These are phyloP conservation scores for Spathaspora boniae DNA, from an alignment of 805 yeast species.

Conservation along the genomic window DNA sequence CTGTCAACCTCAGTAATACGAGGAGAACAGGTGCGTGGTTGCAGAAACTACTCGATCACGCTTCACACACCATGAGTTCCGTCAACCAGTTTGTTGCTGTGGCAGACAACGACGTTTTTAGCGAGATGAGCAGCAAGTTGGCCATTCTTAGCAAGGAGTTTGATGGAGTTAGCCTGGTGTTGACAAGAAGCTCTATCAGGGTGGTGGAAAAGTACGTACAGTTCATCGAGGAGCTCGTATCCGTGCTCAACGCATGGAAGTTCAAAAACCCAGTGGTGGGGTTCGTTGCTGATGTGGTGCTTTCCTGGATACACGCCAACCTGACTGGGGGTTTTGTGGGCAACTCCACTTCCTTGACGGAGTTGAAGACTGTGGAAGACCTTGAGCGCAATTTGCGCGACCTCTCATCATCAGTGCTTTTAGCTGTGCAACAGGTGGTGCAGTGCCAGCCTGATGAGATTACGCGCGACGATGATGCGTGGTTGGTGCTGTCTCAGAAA, in stretches of 20 bases:
- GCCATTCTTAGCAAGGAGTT: constrained; percentile 12
- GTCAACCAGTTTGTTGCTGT: constrained; percentile 9
- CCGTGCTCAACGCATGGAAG: constrained; percentile 34
- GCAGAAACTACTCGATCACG: constrained; percentile 36
- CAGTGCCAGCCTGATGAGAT: constrained; percentile 28
- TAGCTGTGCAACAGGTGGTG: constrained; percentile 62
- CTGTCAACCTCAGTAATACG: constrained; percentile 15
- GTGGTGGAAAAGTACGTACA: constrained; percentile 17
- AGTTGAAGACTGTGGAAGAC: constrained; percentile 22
- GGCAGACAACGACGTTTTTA: constrained; percentile 13
- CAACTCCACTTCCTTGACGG: constrained; percentile 21
- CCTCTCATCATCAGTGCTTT: constrained; percentile 55
- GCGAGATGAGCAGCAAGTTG: constrained; percentile 15
- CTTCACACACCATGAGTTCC: constrained; percentile 16
- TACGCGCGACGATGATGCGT: constrained; percentile 52
- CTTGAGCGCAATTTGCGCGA: constrained; percentile 49
- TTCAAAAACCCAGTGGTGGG: constrained; percentile 22
- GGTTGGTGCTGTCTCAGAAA: constrained; percentile 56
- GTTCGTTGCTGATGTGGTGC: constrained; percentile 48
- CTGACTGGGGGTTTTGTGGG: constrained; percentile 16
- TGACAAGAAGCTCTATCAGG: too few relatives aligned
- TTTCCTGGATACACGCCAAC: constrained; percentile 42
- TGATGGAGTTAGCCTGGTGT: too few relatives aligned
- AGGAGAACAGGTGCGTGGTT: constrained; percentile 22
- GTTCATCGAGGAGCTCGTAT: constrained; percentile 21